phyloP scores from a whole-genome alignment of 805 yeast species.

The Candida nonsorbophila region DNA sequence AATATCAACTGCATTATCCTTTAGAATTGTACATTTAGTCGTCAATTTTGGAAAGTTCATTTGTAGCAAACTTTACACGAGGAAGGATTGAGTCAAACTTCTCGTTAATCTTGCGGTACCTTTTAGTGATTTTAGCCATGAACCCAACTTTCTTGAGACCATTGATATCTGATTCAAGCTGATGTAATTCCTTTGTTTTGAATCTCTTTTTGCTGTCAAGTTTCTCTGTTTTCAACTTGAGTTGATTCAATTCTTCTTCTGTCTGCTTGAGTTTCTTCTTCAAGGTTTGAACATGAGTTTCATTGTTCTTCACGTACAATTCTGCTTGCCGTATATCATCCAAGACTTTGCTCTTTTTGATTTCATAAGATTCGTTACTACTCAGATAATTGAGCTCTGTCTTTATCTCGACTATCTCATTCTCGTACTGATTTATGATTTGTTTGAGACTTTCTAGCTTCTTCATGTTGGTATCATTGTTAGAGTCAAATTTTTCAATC shows the following conservation, averaged over 20 bases:
- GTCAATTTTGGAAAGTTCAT: too few relatives aligned
- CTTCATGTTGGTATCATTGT: conserved; percentile 24
- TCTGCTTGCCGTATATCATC: too few relatives aligned
- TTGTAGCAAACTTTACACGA: conserved; percentile 18
- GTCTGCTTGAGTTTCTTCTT: too few relatives aligned
- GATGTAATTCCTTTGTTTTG: too few relatives aligned
- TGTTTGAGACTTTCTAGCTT: conserved; percentile 37
- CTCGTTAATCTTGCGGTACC: conserved; percentile 23
- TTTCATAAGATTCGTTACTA: too few relatives aligned
- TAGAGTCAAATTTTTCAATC: conserved; percentile 23
- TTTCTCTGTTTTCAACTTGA: too few relatives aligned
- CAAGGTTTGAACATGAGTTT: too few relatives aligned
- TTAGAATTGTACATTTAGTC: background rate
- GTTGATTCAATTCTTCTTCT: too few relatives aligned
- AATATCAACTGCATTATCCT: background rate
- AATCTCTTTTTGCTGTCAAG: too few relatives aligned
- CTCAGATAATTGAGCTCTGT: conserved; percentile 4
- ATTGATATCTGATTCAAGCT: conserved; percentile 24
- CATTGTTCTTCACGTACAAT: too few relatives aligned
- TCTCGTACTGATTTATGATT: conserved; percentile 32
- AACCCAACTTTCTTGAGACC: conserved; percentile 20
- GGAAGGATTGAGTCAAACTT: conserved; percentile 32
- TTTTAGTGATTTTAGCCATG: conserved; percentile 17
- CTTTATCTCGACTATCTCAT: conserved; percentile 18
- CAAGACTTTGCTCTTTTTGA: too few relatives aligned